Base-by-base conservation (phyloP, 805 yeast species). In the Barnettozyma wickerhamii region DNA sequence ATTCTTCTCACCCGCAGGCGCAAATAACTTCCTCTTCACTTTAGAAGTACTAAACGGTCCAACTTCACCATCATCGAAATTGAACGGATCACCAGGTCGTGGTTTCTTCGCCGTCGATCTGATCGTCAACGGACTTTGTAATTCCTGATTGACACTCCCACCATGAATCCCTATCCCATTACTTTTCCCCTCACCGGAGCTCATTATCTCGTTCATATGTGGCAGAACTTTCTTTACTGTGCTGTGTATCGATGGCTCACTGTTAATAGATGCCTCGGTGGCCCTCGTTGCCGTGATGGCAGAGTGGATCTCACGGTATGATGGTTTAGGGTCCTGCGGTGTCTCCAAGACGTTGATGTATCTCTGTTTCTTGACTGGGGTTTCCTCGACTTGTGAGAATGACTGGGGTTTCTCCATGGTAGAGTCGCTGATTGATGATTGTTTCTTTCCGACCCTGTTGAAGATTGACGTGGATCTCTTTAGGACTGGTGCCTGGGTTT, bases 1-100 rank as follows among this genome's bases (percentile, higher is more conserved):
- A n/a, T n/a, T n/a, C n/a, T 19, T 19, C 15, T 26, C 14, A 12
- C 17, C 18, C 7, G 28, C 10, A 18, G 68, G 68, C 7, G 65
- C 68, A 48, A 66, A 66, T 15, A 66, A 43, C 17, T 65, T 51
- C 49, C 71, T 56, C 41, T 60, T 56, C 4, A 62, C 67, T 20
- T 40, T 42, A 10, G 44, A 20, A 7, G 37, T 31, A 23, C 31
- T 32, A 9, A 23, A 18, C 26, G 34, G 33, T 12, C 28, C 12
- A 10, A 9, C 17, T 17, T 17, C 31, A 27, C 28, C 38, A 18
- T 29, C 18, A 7, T 32, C 37, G 19, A 40, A 43, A 7, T 53
- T 49, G 7, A 49, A 33, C 2, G 46, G 48, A 10, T 50, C 56
- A 28, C 47, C 51, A 5, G 56, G 50, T 33, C 21, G 39, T 23